Evolutionary conservation across 306 rosid genomes (phyloP), one percentile per base, ranked within the genome.

Genomic region (Acacia acuminata): DNA sequence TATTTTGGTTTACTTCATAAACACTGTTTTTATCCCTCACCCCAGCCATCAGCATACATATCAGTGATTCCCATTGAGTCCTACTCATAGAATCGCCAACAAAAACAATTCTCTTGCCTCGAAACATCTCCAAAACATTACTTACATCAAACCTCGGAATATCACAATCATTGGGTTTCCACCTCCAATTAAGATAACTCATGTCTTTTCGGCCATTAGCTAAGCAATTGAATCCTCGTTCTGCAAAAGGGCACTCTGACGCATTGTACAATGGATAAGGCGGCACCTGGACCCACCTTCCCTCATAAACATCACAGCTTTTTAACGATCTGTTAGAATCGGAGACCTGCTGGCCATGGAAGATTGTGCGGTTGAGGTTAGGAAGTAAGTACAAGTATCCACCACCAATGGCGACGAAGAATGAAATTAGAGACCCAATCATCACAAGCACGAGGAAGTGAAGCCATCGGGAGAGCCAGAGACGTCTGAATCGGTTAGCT

Each of bases 21-120:
- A 92, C 97, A 80, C 89, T 79, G 69, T 36, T 81, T 84, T 92
- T 91, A 87, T 94, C 94, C 82, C 86, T 90, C 58, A 92, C 94
- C 40, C 98, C 97, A 77, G 88, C 88, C 98, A 94, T 92, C 40
- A 94, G 88, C 90, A 92, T 87, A 87, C 98, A 94, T 76, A 94
- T 86, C 73, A 94, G 81, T 38, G 98, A 94, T 63, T 94, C 98
- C 98, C 98, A 94, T 84, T 94, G 98, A 44, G 97, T 88, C 79
- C 98, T 92, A 76, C 97, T 90, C 98, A 94, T 94, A 19, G 98
- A 94, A 92, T 94, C 98, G 13, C 98, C 98, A 24, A 92, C 95
- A 76, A 94, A 94, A 75, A 92, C 98, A 82, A 94, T 79, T 77
- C 95, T 92, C 80, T 94, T 94, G 71, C 90, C 85, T 73, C 92